phyloP scores from a whole-genome alignment of 306 rosid genomes.

The Amphicarpaea edgeworthii region DNA sequence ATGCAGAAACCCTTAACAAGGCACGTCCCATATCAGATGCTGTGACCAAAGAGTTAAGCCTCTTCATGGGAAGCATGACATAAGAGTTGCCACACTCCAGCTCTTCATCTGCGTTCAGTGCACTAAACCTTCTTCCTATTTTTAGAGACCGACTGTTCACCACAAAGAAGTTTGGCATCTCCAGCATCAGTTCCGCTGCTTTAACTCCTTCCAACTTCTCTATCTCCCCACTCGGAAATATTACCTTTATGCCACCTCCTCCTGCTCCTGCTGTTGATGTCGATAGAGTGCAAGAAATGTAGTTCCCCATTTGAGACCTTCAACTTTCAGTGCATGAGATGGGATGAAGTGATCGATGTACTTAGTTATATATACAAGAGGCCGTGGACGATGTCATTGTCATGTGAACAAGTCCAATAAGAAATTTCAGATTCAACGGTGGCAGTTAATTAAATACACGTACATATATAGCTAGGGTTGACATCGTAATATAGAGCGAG shows the following conservation, averaged over 20 bases:
- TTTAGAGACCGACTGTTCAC: constrained; percentile 62
- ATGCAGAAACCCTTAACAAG: constrained; percentile 47
- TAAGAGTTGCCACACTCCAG: constrained; percentile 65
- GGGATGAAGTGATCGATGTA: too few relatives aligned
- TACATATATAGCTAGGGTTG: too few relatives aligned
- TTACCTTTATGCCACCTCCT: constrained; percentile 60
- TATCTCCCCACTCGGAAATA: constrained; percentile 74
- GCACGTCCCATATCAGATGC: constrained; percentile 73
- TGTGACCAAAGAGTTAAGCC: constrained; percentile 65
- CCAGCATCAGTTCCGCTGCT: constrained; percentile 91
- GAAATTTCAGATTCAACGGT: constrained; percentile 38
- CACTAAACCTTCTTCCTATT: constrained; percentile 63
- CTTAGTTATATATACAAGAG: background rate
- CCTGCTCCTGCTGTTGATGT: constrained; percentile 46
- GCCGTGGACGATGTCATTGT: background rate
- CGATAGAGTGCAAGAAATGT: constrained; percentile 71
- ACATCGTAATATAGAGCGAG: constrained; percentile 30
- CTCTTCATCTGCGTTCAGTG: constrained; percentile 81
- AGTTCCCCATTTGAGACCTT: constrained; percentile 70
- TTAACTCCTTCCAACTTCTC: constrained; percentile 45
- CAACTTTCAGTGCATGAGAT: too few relatives aligned
- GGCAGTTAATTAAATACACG: constrained; percentile 33
- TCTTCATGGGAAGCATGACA: constrained; percentile 81
- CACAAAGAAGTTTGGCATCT: constrained; percentile 74
- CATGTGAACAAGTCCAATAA: constrained; percentile 12